Evolutionary conservation across 2,329 filamentous ascomycete genomes (phyloP).

Genomic region (Cercospora janseana): DNA sequence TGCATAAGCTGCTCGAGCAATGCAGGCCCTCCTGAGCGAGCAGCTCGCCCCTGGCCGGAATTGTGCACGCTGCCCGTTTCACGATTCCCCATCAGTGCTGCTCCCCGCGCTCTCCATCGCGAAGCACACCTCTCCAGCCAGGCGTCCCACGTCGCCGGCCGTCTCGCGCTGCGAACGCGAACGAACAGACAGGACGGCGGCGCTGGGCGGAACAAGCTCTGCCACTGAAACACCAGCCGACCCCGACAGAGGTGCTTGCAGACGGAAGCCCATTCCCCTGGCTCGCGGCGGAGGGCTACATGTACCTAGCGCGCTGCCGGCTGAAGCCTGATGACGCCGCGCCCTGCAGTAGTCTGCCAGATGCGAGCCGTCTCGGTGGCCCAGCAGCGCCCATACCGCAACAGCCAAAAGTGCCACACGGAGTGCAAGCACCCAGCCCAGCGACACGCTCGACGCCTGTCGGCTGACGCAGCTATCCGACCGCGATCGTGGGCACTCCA

Average conservation of each 20-base stretch:
- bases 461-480: no score
- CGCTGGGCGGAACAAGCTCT: no score
- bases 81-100: neutral
- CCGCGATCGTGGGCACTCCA: no score
- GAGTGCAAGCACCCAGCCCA: neutral
- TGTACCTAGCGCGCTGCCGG: slow-evolving; percentile 8
- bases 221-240: slow-evolving; percentile 17
- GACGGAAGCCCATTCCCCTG: slow-evolving; percentile 12
- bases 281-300: neutral
- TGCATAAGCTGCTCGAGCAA: slow-evolving; percentile 18
- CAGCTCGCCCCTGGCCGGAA: slow-evolving; percentile 23
- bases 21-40: slow-evolving; percentile 18
- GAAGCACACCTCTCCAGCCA: no score
- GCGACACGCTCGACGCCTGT: neutral
- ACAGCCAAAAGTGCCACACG: no score
- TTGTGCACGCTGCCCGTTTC: slow-evolving; percentile 13
- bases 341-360: slow-evolving; percentile 10
- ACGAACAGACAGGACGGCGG: no score
- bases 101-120: neutral
- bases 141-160: no score
- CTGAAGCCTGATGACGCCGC: neutral
- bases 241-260: slow-evolving; percentile 6
- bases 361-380: neutral
- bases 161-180: no score
- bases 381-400: no score